Conservation (phyloP, 345 rosid species). For the Gynandropsis gynandra region DNA sequence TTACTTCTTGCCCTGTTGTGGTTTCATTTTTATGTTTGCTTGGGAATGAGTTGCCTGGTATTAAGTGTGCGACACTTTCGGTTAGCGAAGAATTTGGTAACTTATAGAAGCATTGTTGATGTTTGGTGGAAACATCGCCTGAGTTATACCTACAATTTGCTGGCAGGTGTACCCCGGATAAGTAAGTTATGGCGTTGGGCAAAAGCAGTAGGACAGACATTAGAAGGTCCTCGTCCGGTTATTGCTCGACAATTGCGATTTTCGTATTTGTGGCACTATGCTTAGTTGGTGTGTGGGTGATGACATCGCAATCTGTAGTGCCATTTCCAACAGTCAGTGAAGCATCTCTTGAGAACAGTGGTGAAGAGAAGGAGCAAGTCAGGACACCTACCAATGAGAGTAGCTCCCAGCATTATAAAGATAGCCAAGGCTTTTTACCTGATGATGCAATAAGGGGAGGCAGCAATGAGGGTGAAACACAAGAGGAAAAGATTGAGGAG, state of each 20-base stretch:
- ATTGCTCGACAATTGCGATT: constrained; percentile 73
- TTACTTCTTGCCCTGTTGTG: background rate
- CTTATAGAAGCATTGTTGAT: too few relatives aligned
- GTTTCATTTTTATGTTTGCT: background rate
- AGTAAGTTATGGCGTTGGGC: constrained; percentile 50
- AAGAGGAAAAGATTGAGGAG: constrained; percentile 40
- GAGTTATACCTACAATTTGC: too few relatives aligned
- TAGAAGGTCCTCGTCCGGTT: constrained; percentile 52
- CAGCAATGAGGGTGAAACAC: constrained; percentile 28
- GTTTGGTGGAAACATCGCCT: too few relatives aligned
- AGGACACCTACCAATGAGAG: constrained; percentile 28
- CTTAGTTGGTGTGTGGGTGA: constrained; percentile 94
- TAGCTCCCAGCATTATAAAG: constrained; percentile 41
- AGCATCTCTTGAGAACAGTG: constrained; percentile 46
- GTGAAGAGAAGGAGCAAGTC: constrained; percentile 44
- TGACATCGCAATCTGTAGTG: constrained; percentile 69
- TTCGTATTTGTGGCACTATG: constrained; percentile 83
- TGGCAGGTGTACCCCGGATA: too few relatives aligned
- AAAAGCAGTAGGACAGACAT: constrained; percentile 66
- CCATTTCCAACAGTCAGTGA: constrained; percentile 54
- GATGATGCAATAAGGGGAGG: constrained; percentile 48
- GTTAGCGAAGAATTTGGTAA: too few relatives aligned
- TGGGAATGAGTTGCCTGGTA: too few relatives aligned
- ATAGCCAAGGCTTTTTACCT: constrained; percentile 36
- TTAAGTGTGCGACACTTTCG: too few relatives aligned